Conservation (phyloP, 2,329 filamentous ascomycete species). For the Acarospora socialis region DNA sequence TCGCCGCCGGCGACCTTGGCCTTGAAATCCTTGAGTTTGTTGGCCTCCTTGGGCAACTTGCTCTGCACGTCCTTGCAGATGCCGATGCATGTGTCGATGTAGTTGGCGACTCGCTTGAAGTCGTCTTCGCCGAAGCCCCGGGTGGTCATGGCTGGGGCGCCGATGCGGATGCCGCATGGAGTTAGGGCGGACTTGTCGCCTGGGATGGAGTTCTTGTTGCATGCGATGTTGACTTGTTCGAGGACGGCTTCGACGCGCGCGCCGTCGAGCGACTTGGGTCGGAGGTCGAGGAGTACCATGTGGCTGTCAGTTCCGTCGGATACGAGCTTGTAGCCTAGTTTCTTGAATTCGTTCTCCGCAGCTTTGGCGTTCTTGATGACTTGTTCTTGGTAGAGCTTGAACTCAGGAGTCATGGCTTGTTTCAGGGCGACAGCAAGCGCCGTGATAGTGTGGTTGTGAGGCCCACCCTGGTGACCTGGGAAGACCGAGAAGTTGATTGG, state of each 20-base stretch:
- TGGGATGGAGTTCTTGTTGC: conserved; percentile 98
- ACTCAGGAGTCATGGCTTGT: conserved; percentile 80
- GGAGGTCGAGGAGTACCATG: conserved; percentile 90
- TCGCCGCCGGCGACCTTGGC: conserved; percentile 69
- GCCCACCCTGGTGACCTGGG: conserved; percentile 94
- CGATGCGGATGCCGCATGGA: conserved; percentile 84
- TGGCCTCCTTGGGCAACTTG: conserved; percentile 82
- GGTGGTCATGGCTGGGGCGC: conserved; percentile 91
- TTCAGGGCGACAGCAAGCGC: conserved; percentile 88
- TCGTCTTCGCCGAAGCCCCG: conserved; percentile 86
- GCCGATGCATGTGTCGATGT: conserved; percentile 82
- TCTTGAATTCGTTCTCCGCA: conserved; percentile 68
- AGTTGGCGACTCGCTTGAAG: conserved; percentile 77
- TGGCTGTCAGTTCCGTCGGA: conserved; percentile 94
- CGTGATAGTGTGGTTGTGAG: conserved; percentile 99
- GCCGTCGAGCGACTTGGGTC: conserved; percentile 73
- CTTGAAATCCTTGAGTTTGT: conserved; percentile 99
- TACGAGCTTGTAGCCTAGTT: conserved; percentile 84
- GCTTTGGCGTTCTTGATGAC: conserved; percentile 90
- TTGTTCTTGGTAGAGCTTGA: conserved; percentile 85
- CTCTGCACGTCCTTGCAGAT: conserved; percentile 79
- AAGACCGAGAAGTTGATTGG: conserved; percentile 99
- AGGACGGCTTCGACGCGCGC: conserved; percentile 83
- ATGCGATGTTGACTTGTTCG: conserved; percentile 87
- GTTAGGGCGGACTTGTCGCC: conserved; percentile 88